Base-by-base conservation (phyloP, 768 basidiomycete genomes). In the Leccinum olivaceopallidum region DNA sequence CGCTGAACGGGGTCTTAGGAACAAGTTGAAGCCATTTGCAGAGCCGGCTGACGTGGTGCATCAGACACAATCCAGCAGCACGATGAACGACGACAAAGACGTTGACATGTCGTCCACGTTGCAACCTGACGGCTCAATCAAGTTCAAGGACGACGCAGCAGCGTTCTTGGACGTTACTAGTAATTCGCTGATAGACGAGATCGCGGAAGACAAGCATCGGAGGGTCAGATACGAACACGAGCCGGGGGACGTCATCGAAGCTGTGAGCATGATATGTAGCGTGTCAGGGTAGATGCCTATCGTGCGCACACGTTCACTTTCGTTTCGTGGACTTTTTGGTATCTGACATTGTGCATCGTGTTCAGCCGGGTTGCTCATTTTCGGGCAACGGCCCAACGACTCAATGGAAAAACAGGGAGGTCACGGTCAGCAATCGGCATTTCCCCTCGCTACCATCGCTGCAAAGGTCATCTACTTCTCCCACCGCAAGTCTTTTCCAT, bases 241-340 rank as follows among this genome's bases (percentile, higher is more conserved):
- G 69, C 86, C 91, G 24, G 92, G 92, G 5, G 5, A 98, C 71
- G 83, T 94, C 8, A 92, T 98, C 39, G 92, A 95, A 64, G 92
- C 86, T 16, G 86, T 92, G 7, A 83, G 83, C 56, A 98, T 30
- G 28, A 92, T 95, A 52, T 91, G 92, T 7, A 84, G 94, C 13
- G 85, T 97, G 53, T 86, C 86, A 14, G 95, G 94, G 1, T 98
- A 5, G 95, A 97, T 73, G 92, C 92, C 16, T 93, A 88, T 61
- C 93, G 94, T 95, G 63, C 70, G 89, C 28, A 28, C 36, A n/a
- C 32, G 9, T 30, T 28, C 12, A 9, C 24, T n/a, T 61, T 14
- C 36, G 9, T 53, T 44, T 54, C 42, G 30, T 32, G 30, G 30
- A 32, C 30, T 32, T 32, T 32, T 32, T 32, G 30, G 30, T 32